Conservation (phyloP, 208 protist species). For the Wallacemonas sp. region DNA sequence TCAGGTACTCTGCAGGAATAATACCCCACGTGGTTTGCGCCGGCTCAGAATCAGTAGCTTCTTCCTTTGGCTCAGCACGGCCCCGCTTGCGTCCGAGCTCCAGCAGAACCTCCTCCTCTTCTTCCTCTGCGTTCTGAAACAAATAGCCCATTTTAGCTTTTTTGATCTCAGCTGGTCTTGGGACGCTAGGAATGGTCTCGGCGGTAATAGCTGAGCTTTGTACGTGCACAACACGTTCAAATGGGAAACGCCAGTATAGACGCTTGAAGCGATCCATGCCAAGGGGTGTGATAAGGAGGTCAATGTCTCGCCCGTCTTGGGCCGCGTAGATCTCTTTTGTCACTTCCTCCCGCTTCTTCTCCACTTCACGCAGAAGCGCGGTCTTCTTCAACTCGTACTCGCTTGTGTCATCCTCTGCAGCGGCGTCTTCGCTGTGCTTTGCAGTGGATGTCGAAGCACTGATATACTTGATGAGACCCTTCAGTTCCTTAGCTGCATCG, state of each 20-base stretch:
- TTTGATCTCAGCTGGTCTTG: constrained; percentile 37
- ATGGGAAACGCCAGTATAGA: constrained; percentile 88
- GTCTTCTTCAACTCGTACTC: constrained; percentile 27
- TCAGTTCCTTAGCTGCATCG: constrained; percentile 76
- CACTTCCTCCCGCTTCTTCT: constrained; percentile 35
- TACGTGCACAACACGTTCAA: constrained; percentile 64
- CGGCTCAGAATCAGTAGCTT: constrained; percentile 4
- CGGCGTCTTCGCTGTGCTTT: neutral
- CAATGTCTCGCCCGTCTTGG: constrained; percentile 55
- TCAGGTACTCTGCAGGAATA: constrained; percentile 59
- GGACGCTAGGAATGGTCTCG: constrained; percentile 43
- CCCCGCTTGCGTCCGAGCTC: neutral
- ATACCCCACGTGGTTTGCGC: constrained; percentile 62
- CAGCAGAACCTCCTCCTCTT: constrained; percentile 10
- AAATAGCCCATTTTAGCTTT: constrained; percentile 16
- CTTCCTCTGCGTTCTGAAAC: constrained; percentile 58
- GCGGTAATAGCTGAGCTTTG: constrained; percentile 41
- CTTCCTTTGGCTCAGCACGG: neutral
- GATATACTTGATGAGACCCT: constrained; percentile 45
- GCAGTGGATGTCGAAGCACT: constrained; percentile 13
- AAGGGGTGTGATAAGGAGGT: constrained; percentile 62
- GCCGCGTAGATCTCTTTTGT: constrained; percentile 24
- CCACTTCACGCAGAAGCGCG: constrained; percentile 33
- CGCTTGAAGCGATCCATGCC: constrained; percentile 86
- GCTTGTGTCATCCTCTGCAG: neutral